phyloP scores from a whole-genome alignment of 2,329 filamentous ascomycete genomes.

The Huntiella moniliformis region DNA sequence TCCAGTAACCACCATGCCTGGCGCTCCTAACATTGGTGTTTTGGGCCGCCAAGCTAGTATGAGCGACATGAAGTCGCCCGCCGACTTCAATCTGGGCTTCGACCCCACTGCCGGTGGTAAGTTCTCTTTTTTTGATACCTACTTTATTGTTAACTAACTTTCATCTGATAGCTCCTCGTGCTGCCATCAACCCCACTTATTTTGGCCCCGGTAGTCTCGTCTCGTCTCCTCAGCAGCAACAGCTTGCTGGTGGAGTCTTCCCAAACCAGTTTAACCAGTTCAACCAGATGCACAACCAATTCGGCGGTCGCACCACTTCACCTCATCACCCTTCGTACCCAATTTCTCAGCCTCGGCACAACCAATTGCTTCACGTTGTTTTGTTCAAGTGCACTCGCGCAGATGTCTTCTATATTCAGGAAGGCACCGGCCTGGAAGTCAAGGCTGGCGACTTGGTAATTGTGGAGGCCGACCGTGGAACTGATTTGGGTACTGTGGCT shows the following conservation, averaged over 20 bases:
- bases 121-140: background rate
- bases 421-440: slow-evolving; percentile 79
- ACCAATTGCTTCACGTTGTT: slow-evolving; percentile 68
- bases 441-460: slow-evolving; percentile 90
- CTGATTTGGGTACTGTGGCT: slow-evolving; percentile 83
- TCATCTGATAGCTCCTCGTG: background rate
- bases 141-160: no score
- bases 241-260: slow-evolving; percentile 7
- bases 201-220: slow-evolving; percentile 6
- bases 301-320: slow-evolving; percentile 25
- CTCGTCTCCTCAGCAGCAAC: slow-evolving; percentile 7
- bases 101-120: slow-evolving; percentile 7
- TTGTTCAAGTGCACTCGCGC: slow-evolving; percentile 92
- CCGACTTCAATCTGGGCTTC: slow-evolving; percentile 7
- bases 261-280: slow-evolving; percentile 17
- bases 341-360: slow-evolving; percentile 41
- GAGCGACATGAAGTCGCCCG: slow-evolving; percentile 2
- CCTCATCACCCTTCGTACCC: slow-evolving; percentile 44
- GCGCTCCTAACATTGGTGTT: background rate
- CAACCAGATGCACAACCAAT: slow-evolving; percentile 7
- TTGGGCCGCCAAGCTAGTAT: background rate
- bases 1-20: slow-evolving; percentile 1
- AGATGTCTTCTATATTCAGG: slow-evolving; percentile 93
- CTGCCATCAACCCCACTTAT: slow-evolving; percentile 4
- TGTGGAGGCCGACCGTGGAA: slow-evolving; percentile 89